Conservation (phyloP, 441 rosid species). For the Gossypium schwendimanii region DNA sequence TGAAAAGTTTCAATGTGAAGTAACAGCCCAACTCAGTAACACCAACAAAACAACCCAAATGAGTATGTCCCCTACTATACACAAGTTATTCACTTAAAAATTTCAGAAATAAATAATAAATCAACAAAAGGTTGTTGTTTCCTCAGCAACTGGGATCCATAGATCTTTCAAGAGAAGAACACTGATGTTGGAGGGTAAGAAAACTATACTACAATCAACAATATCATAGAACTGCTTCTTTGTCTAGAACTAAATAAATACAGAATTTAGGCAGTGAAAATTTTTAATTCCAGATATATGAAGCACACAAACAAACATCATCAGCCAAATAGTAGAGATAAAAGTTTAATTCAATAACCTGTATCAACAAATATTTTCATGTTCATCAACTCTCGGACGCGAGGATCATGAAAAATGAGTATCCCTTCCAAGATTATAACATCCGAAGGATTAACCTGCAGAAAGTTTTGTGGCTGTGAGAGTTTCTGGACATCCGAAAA, state of each 20-base stretch:
- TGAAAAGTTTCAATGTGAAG: conserved; percentile 51
- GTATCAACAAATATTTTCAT: conserved; percentile 99
- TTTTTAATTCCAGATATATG: not conserved
- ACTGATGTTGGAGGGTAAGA: not conserved
- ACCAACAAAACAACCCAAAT: conserved; percentile 8
- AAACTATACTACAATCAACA: not conserved
- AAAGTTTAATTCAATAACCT: conserved; percentile 41
- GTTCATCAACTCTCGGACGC: conserved; percentile 86
- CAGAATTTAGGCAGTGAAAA: not conserved
- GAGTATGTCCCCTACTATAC: conserved; percentile 6
- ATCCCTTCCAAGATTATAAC: conserved; percentile 96
- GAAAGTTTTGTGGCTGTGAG: conserved; percentile 15
- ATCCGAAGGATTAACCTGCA: conserved; percentile 94
- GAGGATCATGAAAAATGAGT: conserved; percentile 87
- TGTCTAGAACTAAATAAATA: not conserved
- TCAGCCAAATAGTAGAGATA: not conserved
- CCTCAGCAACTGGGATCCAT: not conserved
- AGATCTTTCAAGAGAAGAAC: not conserved
- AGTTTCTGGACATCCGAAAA: not conserved
- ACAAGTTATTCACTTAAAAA: not conserved
- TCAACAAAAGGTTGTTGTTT: not conserved
- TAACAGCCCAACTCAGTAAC: conserved; percentile 35
- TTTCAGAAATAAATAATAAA: not conserved
- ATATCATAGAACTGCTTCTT: not conserved
- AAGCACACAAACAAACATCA: not conserved